Evolutionary conservation across 345 rosid genomes (phyloP).

Genomic region (Anastatica hierochuntica): DNA sequence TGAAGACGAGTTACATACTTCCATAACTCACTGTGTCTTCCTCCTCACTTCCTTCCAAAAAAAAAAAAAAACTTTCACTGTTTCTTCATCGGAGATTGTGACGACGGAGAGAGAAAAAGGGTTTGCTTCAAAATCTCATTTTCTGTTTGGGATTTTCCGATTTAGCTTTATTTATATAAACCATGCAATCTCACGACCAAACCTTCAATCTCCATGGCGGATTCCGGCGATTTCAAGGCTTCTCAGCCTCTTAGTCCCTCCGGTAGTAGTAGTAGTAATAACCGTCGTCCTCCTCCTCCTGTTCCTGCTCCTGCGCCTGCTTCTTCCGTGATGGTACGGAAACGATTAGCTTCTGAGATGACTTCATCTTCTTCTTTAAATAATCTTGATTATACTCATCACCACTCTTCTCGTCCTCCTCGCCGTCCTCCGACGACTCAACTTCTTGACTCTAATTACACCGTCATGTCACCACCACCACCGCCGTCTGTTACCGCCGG

Average conservation of each 20-base stretch:
- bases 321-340: constrained; percentile 43
- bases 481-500: constrained; percentile 7
- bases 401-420: constrained; percentile 32
- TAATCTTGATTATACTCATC: constrained; percentile 14
- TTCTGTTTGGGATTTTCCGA: constrained; percentile 37
- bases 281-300: constrained; percentile 10
- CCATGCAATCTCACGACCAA: constrained; percentile 21
- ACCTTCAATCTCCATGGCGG: constrained; percentile 34
- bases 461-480: constrained; percentile 29
- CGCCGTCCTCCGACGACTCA: constrained; percentile 15
- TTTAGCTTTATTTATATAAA: constrained; percentile 1
- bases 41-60: constrained; percentile 17
- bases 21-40: constrained; percentile 13
- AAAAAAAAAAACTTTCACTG: background rate
- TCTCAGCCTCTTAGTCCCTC: constrained; percentile 6
- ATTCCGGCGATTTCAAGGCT: constrained; percentile 33
- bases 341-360: constrained; percentile 85
- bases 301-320: constrained; percentile 5
- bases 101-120: no score
- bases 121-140: background rate
- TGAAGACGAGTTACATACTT: constrained; percentile 43
- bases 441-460: constrained; percentile 21
- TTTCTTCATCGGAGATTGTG: constrained; percentile 31
- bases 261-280: constrained; percentile 18
- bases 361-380: constrained; percentile 28